These are phyloP conservation scores for Solanum pinnatisectum DNA, from an alignment of 257 asterid genomes.

Conservation along the genomic window DNA sequence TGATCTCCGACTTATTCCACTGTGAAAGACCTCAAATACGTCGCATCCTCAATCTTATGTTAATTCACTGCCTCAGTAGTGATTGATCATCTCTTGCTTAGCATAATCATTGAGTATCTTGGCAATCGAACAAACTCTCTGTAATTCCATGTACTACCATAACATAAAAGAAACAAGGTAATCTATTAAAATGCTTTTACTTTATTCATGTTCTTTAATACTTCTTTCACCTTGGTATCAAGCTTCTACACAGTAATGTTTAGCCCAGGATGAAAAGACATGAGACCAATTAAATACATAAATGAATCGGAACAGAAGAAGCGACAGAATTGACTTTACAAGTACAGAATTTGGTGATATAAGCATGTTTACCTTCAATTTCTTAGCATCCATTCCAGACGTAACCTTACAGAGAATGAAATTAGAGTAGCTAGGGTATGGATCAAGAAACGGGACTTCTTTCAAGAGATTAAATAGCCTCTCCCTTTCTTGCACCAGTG, in stretches of 20 bases:
- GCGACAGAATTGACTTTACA: background rate
- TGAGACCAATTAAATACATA: background rate
- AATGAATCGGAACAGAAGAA: background rate
- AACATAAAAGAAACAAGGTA: background rate
- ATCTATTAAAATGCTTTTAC: background rate
- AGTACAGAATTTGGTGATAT: background rate
- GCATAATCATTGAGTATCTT: background rate
- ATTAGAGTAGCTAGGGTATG: conserved; percentile 85
- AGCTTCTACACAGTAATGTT: background rate
- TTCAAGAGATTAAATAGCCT: conserved; percentile 74
- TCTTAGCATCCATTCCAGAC: conserved; percentile 86
- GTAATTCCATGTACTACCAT: background rate
- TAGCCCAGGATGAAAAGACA: background rate
- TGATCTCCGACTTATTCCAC: background rate
- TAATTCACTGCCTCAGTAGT: background rate
- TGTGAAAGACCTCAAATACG: background rate
- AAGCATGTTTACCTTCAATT: conserved; percentile 60
- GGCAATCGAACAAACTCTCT: background rate
- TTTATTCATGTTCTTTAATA: background rate
- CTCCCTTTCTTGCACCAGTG: conserved; percentile 80
- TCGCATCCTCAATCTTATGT: background rate
- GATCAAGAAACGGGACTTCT: conserved; percentile 82
- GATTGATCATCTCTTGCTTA: background rate
- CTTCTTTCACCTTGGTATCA: background rate
- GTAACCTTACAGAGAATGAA: conserved; percentile 92